phyloP scores from a whole-genome alignment of 805 yeast genomes.

The Ogataea polymorpha region DNA sequence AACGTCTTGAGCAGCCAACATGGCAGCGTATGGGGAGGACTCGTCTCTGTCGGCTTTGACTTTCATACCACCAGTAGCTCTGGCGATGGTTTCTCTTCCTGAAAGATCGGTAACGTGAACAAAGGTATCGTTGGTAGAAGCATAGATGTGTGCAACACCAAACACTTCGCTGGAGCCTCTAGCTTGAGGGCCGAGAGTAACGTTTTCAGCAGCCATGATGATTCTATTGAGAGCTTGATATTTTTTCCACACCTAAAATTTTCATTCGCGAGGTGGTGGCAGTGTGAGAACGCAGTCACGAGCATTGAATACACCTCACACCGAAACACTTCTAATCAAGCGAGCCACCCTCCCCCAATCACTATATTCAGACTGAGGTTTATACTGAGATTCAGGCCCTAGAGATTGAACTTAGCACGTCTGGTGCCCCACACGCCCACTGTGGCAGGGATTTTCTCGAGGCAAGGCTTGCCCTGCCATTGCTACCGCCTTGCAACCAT shows the following conservation, averaged over 20 bases:
- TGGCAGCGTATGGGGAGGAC: conserved; percentile 99
- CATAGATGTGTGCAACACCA: conserved; percentile 99
- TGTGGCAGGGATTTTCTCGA: too few species aligned
- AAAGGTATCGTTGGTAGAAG: conserved; percentile 99
- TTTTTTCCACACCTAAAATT: conserved; percentile 17
- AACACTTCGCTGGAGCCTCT: conserved; percentile 98
- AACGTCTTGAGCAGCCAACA: conserved; percentile 99
- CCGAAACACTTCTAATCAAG: neutral
- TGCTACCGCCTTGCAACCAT: neutral
- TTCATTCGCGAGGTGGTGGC: conserved; percentile 11
- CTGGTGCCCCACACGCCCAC: too few species aligned
- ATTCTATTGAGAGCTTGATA: conserved; percentile 8
- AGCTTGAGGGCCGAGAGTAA: conserved; percentile 78
- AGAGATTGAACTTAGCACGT: too few species aligned
- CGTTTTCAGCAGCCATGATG: conserved; percentile 41
- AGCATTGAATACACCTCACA: conserved; percentile 1
- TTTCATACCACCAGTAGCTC: conserved; percentile 99
- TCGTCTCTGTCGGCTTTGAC: conserved; percentile 99
- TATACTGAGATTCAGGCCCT: too few species aligned
- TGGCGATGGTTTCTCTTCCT: conserved; percentile 99
- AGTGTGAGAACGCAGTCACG: conserved; percentile 7
- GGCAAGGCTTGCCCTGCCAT: too few species aligned
- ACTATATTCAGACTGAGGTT: too few species aligned
- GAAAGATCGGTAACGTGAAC: conserved; percentile 99
- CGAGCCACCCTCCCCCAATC: neutral